Evolutionary conservation across 176 grass and related monocot species (phyloP), one percentile per base, ranked within the genome.

Genomic region (Aegilops tauschii): DNA sequence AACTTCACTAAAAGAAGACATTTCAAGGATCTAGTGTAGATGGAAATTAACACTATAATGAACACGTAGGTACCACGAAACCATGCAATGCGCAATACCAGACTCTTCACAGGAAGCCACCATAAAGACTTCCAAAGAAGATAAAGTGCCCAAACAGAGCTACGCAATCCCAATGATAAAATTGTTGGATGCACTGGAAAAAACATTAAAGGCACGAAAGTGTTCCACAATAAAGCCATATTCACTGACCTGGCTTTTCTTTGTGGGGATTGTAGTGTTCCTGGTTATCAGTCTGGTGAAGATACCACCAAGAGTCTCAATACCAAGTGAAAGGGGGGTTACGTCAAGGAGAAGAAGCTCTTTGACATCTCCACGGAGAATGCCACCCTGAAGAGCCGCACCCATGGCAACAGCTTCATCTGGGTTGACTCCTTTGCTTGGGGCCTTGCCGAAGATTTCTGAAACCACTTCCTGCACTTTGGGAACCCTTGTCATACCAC

Each of bases 191-290:
- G 29, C 30, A 54, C n/a, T 58, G 29, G 28, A 29, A 56, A 49
- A 75, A 75, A 74, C 71, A 16, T 74, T 16, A 74, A 49, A 74
- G 23, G 40, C 12, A 76, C 44, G 25, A 17, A 76, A 52, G 45
- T 76, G 17, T 31, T 74, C 25, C 20, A 74, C 37, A 14, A 59
- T 17, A 5, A 52, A 42, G 36, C 14, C 44, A 11, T 32, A 21
- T 28, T 70, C 9, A 32, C 44, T 80, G 4, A 87, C 89, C 80
- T 91, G 76, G n/a, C 77, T 91, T 76, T 76, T 76, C 44, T 76
- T 76, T 52, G 73, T 76, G 27, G 73, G 73, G 28, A 76, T 76
- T 52, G 73, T 76, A 76, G 73, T 76, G 73, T 76, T 76, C 73
- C 73, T 76, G 73, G 42, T 76, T 52, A 76, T 76, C 73, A 76